Evolutionary conservation across 805 yeast genomes (phyloP).

Genomic region (Spathaspora arborariae): DNA sequence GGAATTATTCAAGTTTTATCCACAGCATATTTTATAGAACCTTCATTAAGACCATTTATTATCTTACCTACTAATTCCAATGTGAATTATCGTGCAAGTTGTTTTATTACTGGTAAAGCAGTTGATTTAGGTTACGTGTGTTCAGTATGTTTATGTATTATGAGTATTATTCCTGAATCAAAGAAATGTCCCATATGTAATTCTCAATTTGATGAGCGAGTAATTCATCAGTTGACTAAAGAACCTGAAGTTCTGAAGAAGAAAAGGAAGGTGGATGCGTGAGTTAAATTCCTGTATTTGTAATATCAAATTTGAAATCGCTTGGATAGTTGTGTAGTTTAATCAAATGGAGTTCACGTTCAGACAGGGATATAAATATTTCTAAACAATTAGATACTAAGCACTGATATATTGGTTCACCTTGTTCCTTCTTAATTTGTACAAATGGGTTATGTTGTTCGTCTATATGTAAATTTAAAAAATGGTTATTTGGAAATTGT

Average conservation of each 20-base stretch:
- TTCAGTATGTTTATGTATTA: constrained; percentile 83
- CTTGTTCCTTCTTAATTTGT: constrained; percentile 30
- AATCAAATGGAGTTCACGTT: constrained; percentile 46
- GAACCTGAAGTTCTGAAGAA: constrained; percentile 52
- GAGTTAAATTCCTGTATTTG: constrained; percentile 22
- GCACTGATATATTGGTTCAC: constrained; percentile 42
- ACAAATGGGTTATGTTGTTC: constrained; percentile 53
- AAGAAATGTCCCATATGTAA: constrained; percentile 84
- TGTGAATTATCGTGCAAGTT: constrained; percentile 92
- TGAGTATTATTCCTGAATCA: constrained; percentile 64
- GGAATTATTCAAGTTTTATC: constrained; percentile 80
- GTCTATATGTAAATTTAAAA: constrained; percentile 46
- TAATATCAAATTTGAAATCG: constrained; percentile 25
- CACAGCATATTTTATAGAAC: constrained; percentile 85
- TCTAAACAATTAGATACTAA: constrained; percentile 38
- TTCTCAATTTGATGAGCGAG: constrained; percentile 65
- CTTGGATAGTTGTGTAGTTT: constrained; percentile 49
- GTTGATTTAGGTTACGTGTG: constrained; percentile 95
- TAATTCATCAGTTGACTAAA: constrained; percentile 53
- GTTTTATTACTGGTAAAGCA: constrained; percentile 84
- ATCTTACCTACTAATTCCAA: constrained; percentile 79
- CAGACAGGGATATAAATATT: constrained; percentile 32
- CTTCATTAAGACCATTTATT: constrained; percentile 70
- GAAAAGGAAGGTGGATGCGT: constrained; percentile 27
- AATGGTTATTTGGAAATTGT: constrained; percentile 39